A percentile compares a stretch with the other conserved stretches of the same genome.
Evolutionary conservation across 495 filamentous ascomycete genomes (phyloP).

Genomic region (Penicillium canariense): DNA sequence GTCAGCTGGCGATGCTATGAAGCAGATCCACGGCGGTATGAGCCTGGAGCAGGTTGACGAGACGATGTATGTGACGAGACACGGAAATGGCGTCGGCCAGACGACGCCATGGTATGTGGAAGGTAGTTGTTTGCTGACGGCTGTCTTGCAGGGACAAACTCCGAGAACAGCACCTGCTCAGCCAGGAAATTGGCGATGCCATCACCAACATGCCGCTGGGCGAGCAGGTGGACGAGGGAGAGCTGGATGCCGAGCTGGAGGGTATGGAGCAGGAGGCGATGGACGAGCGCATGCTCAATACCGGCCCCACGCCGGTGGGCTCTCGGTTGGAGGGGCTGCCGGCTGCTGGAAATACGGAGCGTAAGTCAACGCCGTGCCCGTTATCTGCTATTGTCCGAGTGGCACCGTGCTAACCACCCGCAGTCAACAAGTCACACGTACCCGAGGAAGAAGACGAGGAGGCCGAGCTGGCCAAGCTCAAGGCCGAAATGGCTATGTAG

Average conservation of each 20-base stretch:
- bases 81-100: neutral
- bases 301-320: constrained; percentile 71
- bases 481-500: constrained; percentile 94
- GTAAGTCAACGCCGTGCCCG: constrained; percentile 50
- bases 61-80: constrained; percentile 71
- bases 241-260: constrained; percentile 76
- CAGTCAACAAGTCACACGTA: constrained; percentile 47
- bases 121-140: neutral
- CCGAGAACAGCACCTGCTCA: constrained; percentile 85
- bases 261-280: constrained; percentile 81
- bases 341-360: constrained; percentile 64
- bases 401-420: constrained; percentile 1
- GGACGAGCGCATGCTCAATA: constrained; percentile 90
- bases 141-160: constrained; percentile 72
- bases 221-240: constrained; percentile 78
- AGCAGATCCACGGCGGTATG: constrained; percentile 83
- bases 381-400: neutral
- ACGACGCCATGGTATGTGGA: neutral
- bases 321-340: constrained; percentile 73
- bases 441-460: constrained; percentile 87
- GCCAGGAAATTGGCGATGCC: constrained; percentile 84
- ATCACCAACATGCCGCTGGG: constrained; percentile 71
- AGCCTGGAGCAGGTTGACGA: constrained; percentile 90
- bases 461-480: constrained; percentile 87
- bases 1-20: constrained; percentile 83